phyloP scores from a whole-genome alignment of 176 grass and related monocot genomes.

The Cenchrus americanus region DNA sequence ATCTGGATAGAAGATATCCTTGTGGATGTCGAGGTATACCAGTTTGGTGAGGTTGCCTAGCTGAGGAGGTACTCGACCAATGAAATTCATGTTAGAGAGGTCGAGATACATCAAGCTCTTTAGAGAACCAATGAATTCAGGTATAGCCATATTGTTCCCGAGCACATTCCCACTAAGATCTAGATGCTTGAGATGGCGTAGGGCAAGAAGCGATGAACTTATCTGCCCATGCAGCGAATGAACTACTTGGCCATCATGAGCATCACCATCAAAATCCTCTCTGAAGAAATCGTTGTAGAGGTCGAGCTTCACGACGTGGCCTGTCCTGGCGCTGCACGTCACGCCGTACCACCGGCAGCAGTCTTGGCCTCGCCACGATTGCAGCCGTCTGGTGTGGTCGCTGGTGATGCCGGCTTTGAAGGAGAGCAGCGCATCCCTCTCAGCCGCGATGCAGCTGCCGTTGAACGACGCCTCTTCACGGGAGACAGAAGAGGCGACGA shows the following conservation, averaged over 20 bases:
- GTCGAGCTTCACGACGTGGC: conserved; percentile 33
- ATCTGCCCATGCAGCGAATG: not conserved
- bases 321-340: conserved; percentile 26
- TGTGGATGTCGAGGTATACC: too few relatives aligned
- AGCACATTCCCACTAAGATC: not conserved
- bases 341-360: conserved; percentile 42
- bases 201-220: not conserved
- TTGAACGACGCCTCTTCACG: not conserved
- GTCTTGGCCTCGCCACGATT: conserved; percentile 25
- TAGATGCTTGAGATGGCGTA: not conserved
- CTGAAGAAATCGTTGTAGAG: not conserved
- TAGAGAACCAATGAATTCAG: not conserved
- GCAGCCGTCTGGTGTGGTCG: not conserved
- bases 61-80: not conserved
- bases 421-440: conserved; percentile 39
- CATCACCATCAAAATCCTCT: too few relatives aligned
- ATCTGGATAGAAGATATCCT: too few relatives aligned
- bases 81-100: not conserved
- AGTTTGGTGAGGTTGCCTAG: not conserved
- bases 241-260: too few relatives aligned
- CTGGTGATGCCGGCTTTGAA: conserved; percentile 26
- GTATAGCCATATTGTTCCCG: too few relatives aligned
- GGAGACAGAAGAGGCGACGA: not conserved
- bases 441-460: not conserved
- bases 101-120: not conserved